A percentile compares a stretch with the other conserved stretches of the same genome.
These are phyloP conservation scores for Zalerion maritima DNA, from an alignment of 495 filamentous ascomycete species.

Conservation along the genomic window DNA sequence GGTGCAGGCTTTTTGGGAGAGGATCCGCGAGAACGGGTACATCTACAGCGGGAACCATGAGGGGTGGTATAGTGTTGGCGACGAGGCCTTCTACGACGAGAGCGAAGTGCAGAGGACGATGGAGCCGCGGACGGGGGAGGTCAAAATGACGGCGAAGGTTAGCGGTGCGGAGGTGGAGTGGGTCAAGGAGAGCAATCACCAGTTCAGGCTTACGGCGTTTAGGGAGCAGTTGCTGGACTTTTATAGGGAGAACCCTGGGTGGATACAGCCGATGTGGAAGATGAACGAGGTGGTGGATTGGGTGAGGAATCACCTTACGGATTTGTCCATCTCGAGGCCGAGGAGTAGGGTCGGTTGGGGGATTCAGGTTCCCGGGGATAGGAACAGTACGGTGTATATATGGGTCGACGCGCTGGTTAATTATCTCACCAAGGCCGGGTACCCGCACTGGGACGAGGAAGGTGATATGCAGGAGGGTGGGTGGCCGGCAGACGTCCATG, in stretches of 20 bases:
- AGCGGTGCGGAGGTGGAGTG: conserved; percentile 88
- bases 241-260: conserved; percentile 57
- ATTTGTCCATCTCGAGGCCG: conserved; percentile 82
- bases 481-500: conserved; percentile 86
- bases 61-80: conserved; percentile 93
- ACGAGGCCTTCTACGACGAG: conserved; percentile 89
- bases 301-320: conserved; percentile 58
- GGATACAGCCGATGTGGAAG: conserved; percentile 51
- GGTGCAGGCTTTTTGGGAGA: conserved; percentile 80
- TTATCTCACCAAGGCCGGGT: conserved; percentile 77
- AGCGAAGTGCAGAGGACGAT: conserved; percentile 54
- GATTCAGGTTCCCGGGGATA: conserved; percentile 73
- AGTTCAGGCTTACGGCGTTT: conserved; percentile 80
- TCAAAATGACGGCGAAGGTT: conserved; percentile 70
- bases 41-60: conserved; percentile 80
- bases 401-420: conserved; percentile 95
- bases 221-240: conserved; percentile 58
- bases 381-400: conserved; percentile 85
- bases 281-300: conserved; percentile 53
- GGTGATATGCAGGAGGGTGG: conserved; percentile 38
- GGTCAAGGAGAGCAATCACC: conserved; percentile 88
- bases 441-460: conserved; percentile 58
- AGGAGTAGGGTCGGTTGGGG: conserved; percentile 70
- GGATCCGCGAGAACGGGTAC: conserved; percentile 57
- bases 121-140: conserved; percentile 67